Base-by-base conservation (phyloP, 192 early-diverging fungal species). In the Obelidium mucronatum region DNA sequence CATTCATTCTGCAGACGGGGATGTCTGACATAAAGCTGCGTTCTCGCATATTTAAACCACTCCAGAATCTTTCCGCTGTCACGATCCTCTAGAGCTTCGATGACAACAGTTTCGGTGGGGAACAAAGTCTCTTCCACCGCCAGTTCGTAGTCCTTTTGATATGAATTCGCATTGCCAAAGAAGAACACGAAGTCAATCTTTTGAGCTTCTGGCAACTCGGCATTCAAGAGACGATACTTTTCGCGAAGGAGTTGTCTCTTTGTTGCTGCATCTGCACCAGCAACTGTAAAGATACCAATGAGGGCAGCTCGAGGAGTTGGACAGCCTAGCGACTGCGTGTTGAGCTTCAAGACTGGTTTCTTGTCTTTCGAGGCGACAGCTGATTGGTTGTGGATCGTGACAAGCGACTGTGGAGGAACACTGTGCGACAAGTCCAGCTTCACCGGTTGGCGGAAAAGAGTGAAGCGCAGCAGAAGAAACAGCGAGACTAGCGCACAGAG, bases 31-130 rank as follows among this genome's bases (percentile, higher is more conserved):
- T n/a, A n/a, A n/a, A n/a, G n/a, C n/a, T n/a, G n/a, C n/a, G n/a
- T n/a, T n/a, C 59, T 11, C 26, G 64, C 64, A 13, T n/a, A n/a
- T n/a, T n/a, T n/a, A n/a, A n/a, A n/a, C n/a, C n/a, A n/a, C n/a
- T n/a, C n/a, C n/a, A n/a, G 37, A 66, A 40, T 66, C 64, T 66
- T 66, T 31, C 64, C 64, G 33, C 39, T 17, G 39, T 66, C 37
- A 6, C 30, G 30, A 31, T 28, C 64, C 26, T 66, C 64, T 17
- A 15, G 28, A 6, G 4, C 39, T 5, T 5, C 13, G 4, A 26
- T 28, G 26, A 39, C 17, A 17, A 66, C 30, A 39, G 37, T 66
- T 4, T 66, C 64, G 33, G 30, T 15, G 4, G 64, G 64, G 26
- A 37, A 39, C 26, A 31, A 17, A 53, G 8, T 19, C 31, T 30